phyloP scores from a whole-genome alignment of 169 alveolate genomes.

The Plasmodium chabaudi region DNA sequence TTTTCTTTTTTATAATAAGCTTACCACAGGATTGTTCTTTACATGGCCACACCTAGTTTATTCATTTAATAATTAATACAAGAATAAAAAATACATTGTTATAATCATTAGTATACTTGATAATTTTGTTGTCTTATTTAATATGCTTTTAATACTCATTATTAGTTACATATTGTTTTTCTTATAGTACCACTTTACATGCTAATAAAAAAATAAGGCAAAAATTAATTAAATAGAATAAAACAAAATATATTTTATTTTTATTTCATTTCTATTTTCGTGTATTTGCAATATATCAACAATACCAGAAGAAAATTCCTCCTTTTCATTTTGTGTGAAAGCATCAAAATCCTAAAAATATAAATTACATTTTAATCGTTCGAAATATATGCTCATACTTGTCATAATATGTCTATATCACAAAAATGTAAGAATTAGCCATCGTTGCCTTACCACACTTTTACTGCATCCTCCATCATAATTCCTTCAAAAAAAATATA shows the following conservation, averaged over 20 bases:
- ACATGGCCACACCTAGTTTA: conserved; percentile 58
- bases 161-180: background rate
- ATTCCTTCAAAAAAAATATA: conserved; percentile 24
- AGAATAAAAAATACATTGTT: background rate
- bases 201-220: conserved; percentile 21
- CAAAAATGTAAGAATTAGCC: background rate
- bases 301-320: conserved; percentile 68
- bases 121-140: background rate
- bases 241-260: background rate
- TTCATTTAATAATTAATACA: background rate
- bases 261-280: background rate
- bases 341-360: conserved; percentile 58
- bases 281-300: background rate
- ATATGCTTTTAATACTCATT: conserved; percentile 1
- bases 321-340: conserved; percentile 61
- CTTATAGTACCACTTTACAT: conserved; percentile 50
- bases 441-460: conserved; percentile 30
- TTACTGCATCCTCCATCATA: conserved; percentile 62
- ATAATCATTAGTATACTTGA: background rate
- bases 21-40: conserved; percentile 64
- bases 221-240: conserved; percentile 7
- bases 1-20: conserved; percentile 3
- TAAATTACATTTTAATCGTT: background rate
- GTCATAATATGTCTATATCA: background rate
- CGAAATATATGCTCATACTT: background rate